phyloP scores from a whole-genome alignment of 2,329 filamentous ascomycete genomes.

The Eutypa lata region DNA sequence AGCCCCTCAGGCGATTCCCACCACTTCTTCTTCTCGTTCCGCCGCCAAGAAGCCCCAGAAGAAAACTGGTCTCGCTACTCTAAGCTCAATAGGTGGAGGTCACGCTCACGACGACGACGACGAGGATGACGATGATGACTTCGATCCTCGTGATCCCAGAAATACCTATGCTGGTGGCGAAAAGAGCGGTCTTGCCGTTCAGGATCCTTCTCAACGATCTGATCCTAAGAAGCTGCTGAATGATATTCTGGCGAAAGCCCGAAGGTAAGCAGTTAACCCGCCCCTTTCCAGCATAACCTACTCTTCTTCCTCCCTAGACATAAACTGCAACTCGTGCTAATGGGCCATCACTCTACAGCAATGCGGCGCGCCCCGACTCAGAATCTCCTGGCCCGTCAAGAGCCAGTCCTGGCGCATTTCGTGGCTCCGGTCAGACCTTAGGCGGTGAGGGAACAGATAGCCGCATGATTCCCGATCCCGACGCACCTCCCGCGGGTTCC shows the following conservation, averaged over 20 bases:
- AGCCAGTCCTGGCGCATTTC: slow-evolving; percentile 53
- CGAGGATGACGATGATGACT: slow-evolving; percentile 52
- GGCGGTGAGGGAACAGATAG: slow-evolving; percentile 75
- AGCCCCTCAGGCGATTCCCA: slow-evolving; percentile 40
- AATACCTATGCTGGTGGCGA: slow-evolving; percentile 83
- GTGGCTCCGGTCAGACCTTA: slow-evolving; percentile 70
- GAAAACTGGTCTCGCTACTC: slow-evolving; percentile 59
- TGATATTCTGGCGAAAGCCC: slow-evolving; percentile 63
- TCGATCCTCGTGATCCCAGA: slow-evolving; percentile 56
- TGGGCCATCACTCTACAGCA: slow-evolving; percentile 37
- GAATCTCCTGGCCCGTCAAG: slow-evolving; percentile 47
- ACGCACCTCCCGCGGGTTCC: slow-evolving; percentile 24
- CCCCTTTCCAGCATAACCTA: background rate
- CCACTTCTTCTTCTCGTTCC: slow-evolving; percentile 27
- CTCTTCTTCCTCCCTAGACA: background rate
- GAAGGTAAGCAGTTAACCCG: slow-evolving; percentile 46
- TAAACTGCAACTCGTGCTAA: background rate
- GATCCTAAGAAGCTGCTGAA: slow-evolving; percentile 56
- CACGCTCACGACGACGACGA: slow-evolving; percentile 54
- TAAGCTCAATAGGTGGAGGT: slow-evolving; percentile 51
- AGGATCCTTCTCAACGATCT: slow-evolving; percentile 53
- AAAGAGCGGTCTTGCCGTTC: slow-evolving; percentile 71
- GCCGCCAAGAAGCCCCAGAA: slow-evolving; percentile 44
- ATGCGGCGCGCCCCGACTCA: slow-evolving; percentile 55
- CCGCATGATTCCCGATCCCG: slow-evolving; percentile 63